Base-by-base conservation (phyloP, 192 early-diverging fungal genomes). In the Backusella morwellensis region DNA sequence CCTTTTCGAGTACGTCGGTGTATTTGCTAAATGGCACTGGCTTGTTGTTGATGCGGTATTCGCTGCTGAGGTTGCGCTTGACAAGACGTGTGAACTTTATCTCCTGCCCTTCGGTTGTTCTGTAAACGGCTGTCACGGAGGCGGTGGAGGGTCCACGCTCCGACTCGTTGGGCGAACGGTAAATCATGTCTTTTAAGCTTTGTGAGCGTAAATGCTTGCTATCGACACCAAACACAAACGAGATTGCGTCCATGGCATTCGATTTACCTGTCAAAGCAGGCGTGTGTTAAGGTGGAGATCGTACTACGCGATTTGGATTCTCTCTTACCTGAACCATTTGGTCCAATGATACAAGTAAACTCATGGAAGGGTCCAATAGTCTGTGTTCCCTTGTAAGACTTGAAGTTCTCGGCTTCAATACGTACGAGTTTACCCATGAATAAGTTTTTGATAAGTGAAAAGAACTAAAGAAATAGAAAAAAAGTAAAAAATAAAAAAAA, bases 211-310 rank as follows among this genome's bases (percentile, higher is more conserved):
- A 84, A 47, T 98, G 95, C n/a, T 89, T 70, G 5, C 96, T 96
- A 66, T 96, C 93, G 70, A 99, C 92, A 35, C 98, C 98, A 26
- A 99, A 88, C 1, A 99, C 98, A 89, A 99, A 99, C 35, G 93
- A 95, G 79, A 99, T 97, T 44, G 98, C 98, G 81, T 99, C 98
- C 97, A 99, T 99, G 23, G 99, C 87, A 80, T 99, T 99, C 21
- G 97, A 98, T 84, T 99, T 99, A 17, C 96, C 93, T 95, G 35
- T 29, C 36, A 29, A 59, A 5, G 35, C 3, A 34, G 14, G 8
- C 32, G 17, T 41, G 26, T 29, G 38, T 59, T 12, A 42, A 72
- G 6, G 8, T 42, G 21, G n/a, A 26, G 70, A 23, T n/a, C 41
- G 40, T 72, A 72, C 32, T 66, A 32, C 32, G 32, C 63, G 21